Evolutionary conservation across 2,329 filamentous ascomycete species (phyloP), one percentile per base, ranked within the genome.

Genomic region (Tolypocladium amazonense): DNA sequence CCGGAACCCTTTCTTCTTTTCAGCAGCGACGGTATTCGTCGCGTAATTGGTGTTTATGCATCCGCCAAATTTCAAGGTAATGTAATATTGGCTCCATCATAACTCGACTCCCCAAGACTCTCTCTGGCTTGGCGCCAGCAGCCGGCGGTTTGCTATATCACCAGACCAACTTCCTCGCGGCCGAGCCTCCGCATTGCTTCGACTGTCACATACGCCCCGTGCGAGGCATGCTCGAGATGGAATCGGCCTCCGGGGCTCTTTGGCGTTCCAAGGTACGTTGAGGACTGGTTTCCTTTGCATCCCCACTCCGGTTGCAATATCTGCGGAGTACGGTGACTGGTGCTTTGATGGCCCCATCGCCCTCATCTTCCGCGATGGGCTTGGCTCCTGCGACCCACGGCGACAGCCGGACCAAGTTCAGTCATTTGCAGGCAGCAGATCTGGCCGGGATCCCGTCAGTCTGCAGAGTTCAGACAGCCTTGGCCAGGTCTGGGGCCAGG

Each of bases 41-140:
- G 56, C 59, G n/a, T 30, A 57, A 50, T 52, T 45, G 54, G 53
- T 35, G 30, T 56, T 53, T 53, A 61, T 61, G 60, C 60, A 61
- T 59, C 60, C 60, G 25, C 54, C 60, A 39, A 59, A 38, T 47
- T 61, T 61, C 43, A 61, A 61, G 60, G 60, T 61, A 57, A 38
- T 43, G 60, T 61, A 57, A 38, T 43, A 39, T 14, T 41, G 23
- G 33, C 37, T 33, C 52, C 35, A 20, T 53, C n/a, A 45, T 33
- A 18, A 47, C 38, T 45, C 23, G 18, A 14, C 9, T 20, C 20
- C 27, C 9, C 30, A 20, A 53, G 20, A 30, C 30, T 53, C 30
- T 39, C 33, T 35, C 33, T 37, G 23, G 47, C 57, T 41, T 23
- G 47, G n/a, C 57, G 47, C 47, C 33, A 25, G 45, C 23, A 14